A percentile compares a stretch with the other conserved stretches of the same genome.
Evolutionary conservation across 140 eudicot genomes (phyloP).

Genomic region (Cichorium intybus): DNA sequence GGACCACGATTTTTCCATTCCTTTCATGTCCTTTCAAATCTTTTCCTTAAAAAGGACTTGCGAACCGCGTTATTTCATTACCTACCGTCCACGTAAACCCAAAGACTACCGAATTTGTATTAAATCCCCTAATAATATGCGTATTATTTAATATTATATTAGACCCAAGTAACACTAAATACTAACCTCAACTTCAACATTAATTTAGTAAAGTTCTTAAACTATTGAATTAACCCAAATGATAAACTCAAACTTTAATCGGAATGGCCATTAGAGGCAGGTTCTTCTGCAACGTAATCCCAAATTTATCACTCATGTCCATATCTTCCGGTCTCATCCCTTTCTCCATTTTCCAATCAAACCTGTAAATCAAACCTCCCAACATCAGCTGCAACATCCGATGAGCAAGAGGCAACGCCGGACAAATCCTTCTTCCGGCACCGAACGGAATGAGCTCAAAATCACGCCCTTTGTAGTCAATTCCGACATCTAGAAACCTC

Average conservation of each 20-base stretch:
- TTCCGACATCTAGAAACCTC: constrained; percentile 28
- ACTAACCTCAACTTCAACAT: background rate
- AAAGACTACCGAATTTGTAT: background rate
- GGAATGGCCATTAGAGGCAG: constrained; percentile 48
- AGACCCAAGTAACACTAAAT: background rate
- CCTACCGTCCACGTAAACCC: background rate
- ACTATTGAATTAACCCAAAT: background rate
- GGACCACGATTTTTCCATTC: too few relatives aligned
- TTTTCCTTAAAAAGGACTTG: too few relatives aligned
- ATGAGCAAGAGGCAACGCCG: constrained; percentile 49
- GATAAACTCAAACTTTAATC: background rate
- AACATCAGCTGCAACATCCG: constrained; percentile 44
- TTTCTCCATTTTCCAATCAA: constrained; percentile 43
- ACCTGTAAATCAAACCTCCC: constrained; percentile 32
- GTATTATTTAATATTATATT: too few relatives aligned
- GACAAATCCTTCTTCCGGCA: constrained; percentile 53
- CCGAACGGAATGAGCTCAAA: constrained; percentile 59
- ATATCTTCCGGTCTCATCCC: constrained; percentile 31
- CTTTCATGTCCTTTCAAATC: too few relatives aligned
- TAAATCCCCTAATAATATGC: background rate
- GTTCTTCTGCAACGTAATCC: constrained; percentile 41
- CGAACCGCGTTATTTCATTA: too few relatives aligned
- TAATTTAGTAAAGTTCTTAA: background rate
- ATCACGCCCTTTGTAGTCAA: constrained; percentile 42
- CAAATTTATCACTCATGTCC: constrained; percentile 46